These are phyloP conservation scores for Globisporangium alternatum DNA, from an alignment of 352 stramenopile species.

Conservation along the genomic window DNA sequence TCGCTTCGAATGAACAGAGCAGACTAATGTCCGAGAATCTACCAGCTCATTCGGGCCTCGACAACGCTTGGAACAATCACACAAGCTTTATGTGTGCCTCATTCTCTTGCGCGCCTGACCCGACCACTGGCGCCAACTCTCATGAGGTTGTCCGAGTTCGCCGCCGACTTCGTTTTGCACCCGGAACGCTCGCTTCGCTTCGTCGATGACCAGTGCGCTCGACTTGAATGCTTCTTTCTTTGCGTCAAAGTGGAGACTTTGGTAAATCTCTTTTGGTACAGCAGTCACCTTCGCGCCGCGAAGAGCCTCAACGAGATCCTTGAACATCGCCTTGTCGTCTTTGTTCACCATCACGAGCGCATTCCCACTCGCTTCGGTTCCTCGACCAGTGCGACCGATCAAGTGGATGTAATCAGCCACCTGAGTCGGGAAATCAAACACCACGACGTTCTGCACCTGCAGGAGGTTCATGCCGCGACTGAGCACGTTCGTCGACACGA, in stretches of 20 bases:
- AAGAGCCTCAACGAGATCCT: conserved; percentile 35
- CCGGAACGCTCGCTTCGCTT: conserved; percentile 49
- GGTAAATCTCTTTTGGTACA: conserved; percentile 44
- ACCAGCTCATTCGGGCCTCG: background rate
- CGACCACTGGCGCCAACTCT: conserved; percentile 15
- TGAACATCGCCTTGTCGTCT: conserved; percentile 37
- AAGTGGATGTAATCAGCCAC: conserved; percentile 67
- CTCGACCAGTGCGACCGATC: conserved; percentile 47
- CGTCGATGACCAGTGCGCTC: conserved; percentile 26
- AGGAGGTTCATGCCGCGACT: conserved; percentile 70
- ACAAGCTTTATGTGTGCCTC: background rate
- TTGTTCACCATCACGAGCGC: conserved; percentile 48
- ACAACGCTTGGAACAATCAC: background rate
- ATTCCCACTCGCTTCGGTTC: conserved; percentile 18
- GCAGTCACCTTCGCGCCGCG: conserved; percentile 22
- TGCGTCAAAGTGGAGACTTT: conserved; percentile 27
- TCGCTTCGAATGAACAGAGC: background rate
- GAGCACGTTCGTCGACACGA: conserved; percentile 72
- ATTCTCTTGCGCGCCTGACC: conserved; percentile 3
- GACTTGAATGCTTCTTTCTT: conserved; percentile 15
- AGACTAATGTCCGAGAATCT: background rate
- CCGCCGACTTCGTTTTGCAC: conserved; percentile 24
- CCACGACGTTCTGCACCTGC: conserved; percentile 60
- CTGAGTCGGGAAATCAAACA: conserved; percentile 69
- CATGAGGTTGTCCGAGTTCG: background rate